Base-by-base conservation (phyloP, 306 rosid genomes). In the Adenanthera pavonina region DNA sequence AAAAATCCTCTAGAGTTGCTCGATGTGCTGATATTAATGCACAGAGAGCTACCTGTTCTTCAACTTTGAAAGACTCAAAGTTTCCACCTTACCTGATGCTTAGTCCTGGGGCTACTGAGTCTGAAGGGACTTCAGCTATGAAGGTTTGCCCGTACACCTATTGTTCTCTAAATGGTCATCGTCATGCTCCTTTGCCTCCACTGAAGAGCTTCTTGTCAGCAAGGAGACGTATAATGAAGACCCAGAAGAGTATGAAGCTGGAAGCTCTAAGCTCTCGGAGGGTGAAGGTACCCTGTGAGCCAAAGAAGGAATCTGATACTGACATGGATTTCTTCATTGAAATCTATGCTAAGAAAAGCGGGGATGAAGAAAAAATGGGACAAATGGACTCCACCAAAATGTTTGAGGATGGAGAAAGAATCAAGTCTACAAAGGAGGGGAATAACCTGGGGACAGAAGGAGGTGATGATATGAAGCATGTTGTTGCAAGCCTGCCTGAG, bases 91-190 rank as follows among this genome's bases (percentile, higher is more conserved):
- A 88, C 62, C 90, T 93, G 62, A 80, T 65, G 86, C 91, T 95
- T 70, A 87, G 46, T 75, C 88, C 81, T 79, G 99, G 91, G 72
- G 96, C 90, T 53, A 92, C 92, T 3, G 97, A 93, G 79, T 89
- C 86, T 40, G 98, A 95, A 82, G 97, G 99, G 51, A 87, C 88
- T 73, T 93, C 99, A 53, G 77, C 52, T 62, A 85, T 75, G 90
- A 92, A 89, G 89, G 98, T 95, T 66, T 95, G 99, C 85, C 92
- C 97, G 4, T 95, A 95, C 33, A 87, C 86, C 1, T 93, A 93
- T 83, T 95, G 99, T 73, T 95, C 98, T 74, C 98, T 95, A 14
- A 95, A 95, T 83, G 98, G 98, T 30, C 99, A 93, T 85, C 92
- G 52, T 36, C 94, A 88, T 80, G 80, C 84, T 72, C 78, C 91